A percentile compares a stretch with the other conserved stretches of the same genome.
phyloP scores from a whole-genome alignment of 2,329 filamentous ascomycete species.

The Ophiostoma ulmi region DNA sequence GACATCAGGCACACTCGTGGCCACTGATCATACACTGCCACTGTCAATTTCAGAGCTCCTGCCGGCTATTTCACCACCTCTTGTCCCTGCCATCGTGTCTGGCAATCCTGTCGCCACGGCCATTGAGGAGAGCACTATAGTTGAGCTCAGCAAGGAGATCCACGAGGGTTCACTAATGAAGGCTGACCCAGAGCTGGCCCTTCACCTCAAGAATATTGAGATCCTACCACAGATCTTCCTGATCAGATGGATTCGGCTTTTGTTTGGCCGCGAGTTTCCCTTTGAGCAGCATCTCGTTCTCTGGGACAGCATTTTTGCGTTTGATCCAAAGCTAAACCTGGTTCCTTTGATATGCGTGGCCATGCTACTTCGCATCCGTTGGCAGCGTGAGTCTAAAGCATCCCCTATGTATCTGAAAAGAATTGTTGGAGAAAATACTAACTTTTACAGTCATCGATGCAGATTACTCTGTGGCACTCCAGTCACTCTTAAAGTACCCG shows the following conservation, averaged over 20 bases:
- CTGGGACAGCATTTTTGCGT: slow-evolving; percentile 88
- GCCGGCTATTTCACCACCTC: slow-evolving; percentile 10
- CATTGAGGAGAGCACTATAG: slow-evolving; percentile 59
- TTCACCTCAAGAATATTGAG: slow-evolving; percentile 75
- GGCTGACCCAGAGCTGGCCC: slow-evolving; percentile 41
- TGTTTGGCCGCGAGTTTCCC: slow-evolving; percentile 90
- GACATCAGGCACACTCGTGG: background rate
- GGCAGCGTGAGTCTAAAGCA: slow-evolving; percentile 61
- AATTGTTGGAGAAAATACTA: background rate
- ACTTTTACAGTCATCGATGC: slow-evolving; percentile 44
- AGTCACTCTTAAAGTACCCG: slow-evolving; percentile 79
- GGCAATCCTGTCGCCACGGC: background rate
- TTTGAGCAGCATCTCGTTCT: slow-evolving; percentile 78
- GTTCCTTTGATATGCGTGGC: slow-evolving; percentile 89
- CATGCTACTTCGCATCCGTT: slow-evolving; percentile 88
- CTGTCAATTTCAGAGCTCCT: slow-evolving; percentile 20
- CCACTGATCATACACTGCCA: background rate
- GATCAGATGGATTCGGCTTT: slow-evolving; percentile 88
- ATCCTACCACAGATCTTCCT: slow-evolving; percentile 95
- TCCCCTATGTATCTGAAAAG: background rate
- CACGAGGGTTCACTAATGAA: slow-evolving; percentile 73
- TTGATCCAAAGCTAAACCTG: slow-evolving; percentile 72
- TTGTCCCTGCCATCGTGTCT: background rate
- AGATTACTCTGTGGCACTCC: slow-evolving; percentile 81
- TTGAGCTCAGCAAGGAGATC: slow-evolving; percentile 78